Evolutionary conservation across 2,329 filamentous ascomycete genomes (phyloP).

Genomic region (Xylaria sp.): DNA sequence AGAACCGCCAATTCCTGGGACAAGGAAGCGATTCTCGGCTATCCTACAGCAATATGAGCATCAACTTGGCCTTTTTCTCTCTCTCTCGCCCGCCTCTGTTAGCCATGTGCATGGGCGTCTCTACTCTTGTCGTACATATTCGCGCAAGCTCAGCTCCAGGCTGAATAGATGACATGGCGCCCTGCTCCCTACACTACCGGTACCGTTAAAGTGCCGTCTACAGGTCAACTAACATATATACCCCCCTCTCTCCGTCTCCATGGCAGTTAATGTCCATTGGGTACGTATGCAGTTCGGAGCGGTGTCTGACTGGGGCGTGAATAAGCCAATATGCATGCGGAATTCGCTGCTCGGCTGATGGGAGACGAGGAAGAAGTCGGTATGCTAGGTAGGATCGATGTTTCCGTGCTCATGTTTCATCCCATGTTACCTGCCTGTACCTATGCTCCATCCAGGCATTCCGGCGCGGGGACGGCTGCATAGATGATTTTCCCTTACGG

Average conservation of each 20-base stretch:
- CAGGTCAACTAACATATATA: slow-evolving; percentile 7
- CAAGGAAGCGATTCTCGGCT: slow-evolving; percentile 16
- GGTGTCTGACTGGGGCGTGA: slow-evolving; percentile 25
- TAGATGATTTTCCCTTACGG: slow-evolving; percentile 27
- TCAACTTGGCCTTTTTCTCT: neutral
- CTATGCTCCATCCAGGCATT: slow-evolving; percentile 6
- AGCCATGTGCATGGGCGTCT: slow-evolving; percentile 40
- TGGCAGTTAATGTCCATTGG: slow-evolving; percentile 19
- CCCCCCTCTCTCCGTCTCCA: slow-evolving; percentile 9
- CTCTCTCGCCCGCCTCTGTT: slow-evolving; percentile 36
- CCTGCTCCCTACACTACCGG: slow-evolving; percentile 10
- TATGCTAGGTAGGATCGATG: slow-evolving; percentile 5
- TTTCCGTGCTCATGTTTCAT: slow-evolving; percentile 29
- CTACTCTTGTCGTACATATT: slow-evolving; percentile 47
- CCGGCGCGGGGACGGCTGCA: slow-evolving; percentile 30
- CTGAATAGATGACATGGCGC: slow-evolving; percentile 42
- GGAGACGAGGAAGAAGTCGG: slow-evolving; percentile 8
- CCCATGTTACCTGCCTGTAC: slow-evolving; percentile 25
- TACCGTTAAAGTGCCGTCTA: slow-evolving; percentile 17
- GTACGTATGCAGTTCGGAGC: slow-evolving; percentile 32
- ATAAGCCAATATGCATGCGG: slow-evolving; percentile 20
- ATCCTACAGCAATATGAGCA: neutral
- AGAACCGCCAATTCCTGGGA: slow-evolving; percentile 27
- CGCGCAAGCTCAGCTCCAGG: slow-evolving; percentile 42
- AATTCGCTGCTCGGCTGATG: slow-evolving; percentile 14